Base-by-base conservation (phyloP, 225 moss, liverwort and hornwort genomes). In the Antitrichia curtipendula region DNA sequence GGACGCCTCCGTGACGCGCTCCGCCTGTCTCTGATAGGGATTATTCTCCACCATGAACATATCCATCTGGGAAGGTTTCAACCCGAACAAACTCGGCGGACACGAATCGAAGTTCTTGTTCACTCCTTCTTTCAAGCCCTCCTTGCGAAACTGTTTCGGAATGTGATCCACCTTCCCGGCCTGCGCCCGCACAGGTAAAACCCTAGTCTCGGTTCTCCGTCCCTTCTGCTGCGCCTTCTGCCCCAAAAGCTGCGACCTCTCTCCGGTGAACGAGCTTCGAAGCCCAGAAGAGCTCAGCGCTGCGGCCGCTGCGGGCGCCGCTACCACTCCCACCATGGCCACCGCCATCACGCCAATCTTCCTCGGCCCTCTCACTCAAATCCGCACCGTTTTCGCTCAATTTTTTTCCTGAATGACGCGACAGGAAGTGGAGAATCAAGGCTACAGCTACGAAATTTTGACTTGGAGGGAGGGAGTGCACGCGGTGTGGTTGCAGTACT, bases 11-110 rank as follows among this genome's bases (percentile, higher is more conserved):
- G 97, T 93, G 72, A 98, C 95, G 53, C 92, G 92, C 90, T 95
- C 97, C 32, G 95, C 93, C 83, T 97, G 96, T 77, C 94, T 89
- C 86, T 97, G 97, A 90, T 97, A 95, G 28, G 95, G 95, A 90
- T 96, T 98, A 66, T 97, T 97, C 87, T 98, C 98, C 66, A 95
- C 96, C 96, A 95, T 97, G 87, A 98, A 95, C 98, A 98, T 98
- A 80, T 97, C 98, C 96, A 97, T 92, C 90, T 98, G 97, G 29
- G 95, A 91, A 34, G 97, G 95, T 65, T 93, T 98, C 77, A 98
- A 89, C 58, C 98, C 98, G 66, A 93, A 98, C 93, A 98, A 82
- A 89, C 91, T 95, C 59, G 93, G 93, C 57, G 97, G 97, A 64
- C 95, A 91, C 75, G 89, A 96, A 86, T 93, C 89, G 60, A 96